Base-by-base conservation (phyloP, 768 basidiomycete genomes). In the Auriscalpium orientale region DNA sequence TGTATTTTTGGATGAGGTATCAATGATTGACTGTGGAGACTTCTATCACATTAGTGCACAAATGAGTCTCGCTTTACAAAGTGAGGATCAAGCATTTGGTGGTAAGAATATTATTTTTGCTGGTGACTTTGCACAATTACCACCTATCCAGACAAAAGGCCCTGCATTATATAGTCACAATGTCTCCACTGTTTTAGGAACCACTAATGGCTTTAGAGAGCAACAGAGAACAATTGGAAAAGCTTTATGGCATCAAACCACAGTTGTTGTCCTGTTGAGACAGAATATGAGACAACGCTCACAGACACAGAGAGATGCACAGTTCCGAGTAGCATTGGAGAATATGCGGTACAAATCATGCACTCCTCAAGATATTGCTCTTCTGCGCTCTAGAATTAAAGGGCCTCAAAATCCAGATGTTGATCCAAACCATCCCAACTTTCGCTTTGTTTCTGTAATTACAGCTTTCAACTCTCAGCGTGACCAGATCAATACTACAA, bases 51-150 rank as follows among this genome's bases (percentile, higher is more conserved):
- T 70, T 2, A 65, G 52, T 61, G 56, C 58, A 8, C 50, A 56
- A n/a, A 56, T 73, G 4, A 54, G 62, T 28, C 50, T 55, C 22
- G 61, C 65, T 2, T 21, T 57, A 8, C 57, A 59, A n/a, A 47
- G 56, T 1, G 2, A 36, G 12, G 64, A 63, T 37, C 44, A 48
- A 9, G 58, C 69, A 2, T 76, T 73, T 63, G 73, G 73, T 22
- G 73, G 74, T 1, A 66, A 73, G 18, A 73, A 72, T 54, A 65
- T 78, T 40, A 71, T 77, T 18, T 67, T 77, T 56, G 74, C 75
- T 16, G 75, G 75, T 20, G 76, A 78, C 53, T 76, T 77, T 68
- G 74, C 72, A 3, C 76, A 79, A 48, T 57, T 78, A 0, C 73
- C 73, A 3, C 76, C 57, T 13, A 34, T 38, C 71, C 28, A 66